Evolutionary conservation across 1,284 basidiomycete species (phyloP).

Genomic region (Boletus semigastroideus): DNA sequence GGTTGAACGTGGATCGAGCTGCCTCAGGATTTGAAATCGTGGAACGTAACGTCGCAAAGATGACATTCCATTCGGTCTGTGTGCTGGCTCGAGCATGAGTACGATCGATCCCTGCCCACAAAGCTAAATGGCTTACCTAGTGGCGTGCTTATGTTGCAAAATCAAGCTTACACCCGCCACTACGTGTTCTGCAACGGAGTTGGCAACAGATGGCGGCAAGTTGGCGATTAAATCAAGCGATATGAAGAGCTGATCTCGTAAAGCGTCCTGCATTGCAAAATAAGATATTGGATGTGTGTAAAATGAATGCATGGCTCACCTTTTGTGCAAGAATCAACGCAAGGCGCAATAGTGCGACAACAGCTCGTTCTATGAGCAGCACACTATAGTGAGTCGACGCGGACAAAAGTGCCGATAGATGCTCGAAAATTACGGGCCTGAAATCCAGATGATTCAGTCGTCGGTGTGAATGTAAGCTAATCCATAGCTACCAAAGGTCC

Average conservation of each 20-base stretch:
- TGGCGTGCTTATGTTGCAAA: slow-evolving; percentile 74
- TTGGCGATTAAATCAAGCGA: slow-evolving; percentile 88
- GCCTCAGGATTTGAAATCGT: slow-evolving; percentile 89
- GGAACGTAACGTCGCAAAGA: slow-evolving; percentile 87
- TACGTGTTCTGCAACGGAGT: slow-evolving; percentile 87
- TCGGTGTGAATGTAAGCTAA: not conserved
- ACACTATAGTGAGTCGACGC: slow-evolving; percentile 83
- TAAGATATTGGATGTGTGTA: slow-evolving; percentile 1
- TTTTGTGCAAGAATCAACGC: slow-evolving; percentile 78
- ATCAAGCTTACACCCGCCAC: slow-evolving; percentile 82
- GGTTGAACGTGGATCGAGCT: slow-evolving; percentile 78
- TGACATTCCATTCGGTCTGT: slow-evolving; percentile 93
- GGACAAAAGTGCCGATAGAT: slow-evolving; percentile 79
- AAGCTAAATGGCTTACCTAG: slow-evolving; percentile 48
- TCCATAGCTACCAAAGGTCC: slow-evolving; percentile 73
- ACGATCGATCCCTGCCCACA: not conserved
- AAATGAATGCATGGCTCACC: slow-evolving; percentile 43
- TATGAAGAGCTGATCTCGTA: slow-evolving; percentile 92
- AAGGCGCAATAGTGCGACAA: slow-evolving; percentile 84
- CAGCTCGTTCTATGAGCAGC: slow-evolving; percentile 92
- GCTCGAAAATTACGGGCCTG: slow-evolving; percentile 92
- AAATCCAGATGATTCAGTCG: not conserved
- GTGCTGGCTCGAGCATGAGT: slow-evolving; percentile 48
- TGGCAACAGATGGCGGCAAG: slow-evolving; percentile 76
- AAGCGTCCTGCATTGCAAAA: slow-evolving; percentile 47